Evolutionary conservation across 306 rosid genomes (phyloP), one percentile per base, ranked within the genome.

Genomic region (Sechiopsis laciniata): DNA sequence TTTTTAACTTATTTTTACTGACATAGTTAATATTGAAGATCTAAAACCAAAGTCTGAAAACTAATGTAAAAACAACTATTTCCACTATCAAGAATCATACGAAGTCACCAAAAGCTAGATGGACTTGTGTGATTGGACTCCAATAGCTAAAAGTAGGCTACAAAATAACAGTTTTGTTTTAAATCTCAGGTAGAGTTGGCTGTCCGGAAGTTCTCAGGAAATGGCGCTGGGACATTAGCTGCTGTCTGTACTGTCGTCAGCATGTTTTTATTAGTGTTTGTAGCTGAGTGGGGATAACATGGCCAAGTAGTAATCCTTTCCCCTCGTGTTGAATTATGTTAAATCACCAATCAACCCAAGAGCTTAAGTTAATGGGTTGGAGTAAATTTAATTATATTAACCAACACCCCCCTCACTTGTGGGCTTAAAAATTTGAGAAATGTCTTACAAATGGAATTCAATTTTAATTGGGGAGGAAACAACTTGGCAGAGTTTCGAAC

Each of bases 281-380:
- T 94, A 20, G 97, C 99, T 54, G 97, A 94, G 80, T 94, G 99
- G 99, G 99, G 97, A 97, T 15, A 97, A 91, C 78, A 94, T 80
- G 58, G 29, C 29, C 29, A 26, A 26, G 29, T 26, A 26, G 29
- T 26, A 26, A 26, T 2, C 29, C 29, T 26, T 26, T 2, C 29
- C 29, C 29, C n/a, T n/a, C n/a, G n/a, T n/a, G n/a, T n/a, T n/a
- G n/a, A n/a, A n/a, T n/a, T n/a, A n/a, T n/a, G n/a, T n/a, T n/a
- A n/a, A n/a, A n/a, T n/a, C n/a, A n/a, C n/a, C n/a, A n/a, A n/a
- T n/a, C n/a, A n/a, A n/a, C n/a, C n/a, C n/a, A n/a, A n/a, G n/a
- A n/a, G n/a, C n/a, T n/a, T n/a, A n/a, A n/a, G n/a, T n/a, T n/a
- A n/a, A n/a, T n/a, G n/a, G n/a, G n/a, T n/a, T n/a, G n/a, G n/a